Base-by-base conservation (phyloP, 2,329 filamentous ascomycete species). In the Nannizziopsis arthrosporioides region DNA sequence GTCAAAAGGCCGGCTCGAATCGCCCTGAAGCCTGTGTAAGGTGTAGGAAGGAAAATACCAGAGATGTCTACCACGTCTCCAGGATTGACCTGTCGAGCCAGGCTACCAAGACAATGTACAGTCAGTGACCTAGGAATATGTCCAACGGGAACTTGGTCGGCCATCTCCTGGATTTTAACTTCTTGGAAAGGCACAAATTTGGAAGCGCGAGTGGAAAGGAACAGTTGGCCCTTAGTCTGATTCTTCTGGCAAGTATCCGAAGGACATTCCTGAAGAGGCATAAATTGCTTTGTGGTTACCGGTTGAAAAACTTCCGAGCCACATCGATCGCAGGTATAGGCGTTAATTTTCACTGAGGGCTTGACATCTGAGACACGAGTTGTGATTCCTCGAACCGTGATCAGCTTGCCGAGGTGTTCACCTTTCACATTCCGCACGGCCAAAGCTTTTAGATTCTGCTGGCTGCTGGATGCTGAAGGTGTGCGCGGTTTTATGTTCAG, bases 121-220 rank as follows among this genome's bases (percentile, higher is more conserved):
- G 90, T 96, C 53, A 98, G 71, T 49, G 87, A 87, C 51, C 92
- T 80, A 30, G 92, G 92, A 58, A 98, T 98, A 63, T 98, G 92
- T 44, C 92, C 92, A 54, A 98, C 93, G 6, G 92, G 92, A 0
- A 98, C 92, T 66, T 98, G 92, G 64, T 98, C 92, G n/a, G 92
- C 88, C 80, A 96, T 86, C 64, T 98, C 92, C 68, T 98, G 92
- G 49, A 98, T 88, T 71, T 96, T 96, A 68, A 96, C 81, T 67
- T 98, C 92, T 67, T 98, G 92, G 72, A 98, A 98, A 2, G 92
- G 88, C 60, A 94, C 71, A 62, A 96, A 98, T 61, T 96, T 98
- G 44, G 89, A 95, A 0, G 90, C 92, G 58, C 92, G 79, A n/a
- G 89, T 93, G 0, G 90, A 95, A 34, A 93, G 80, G 64, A 94